Base-by-base conservation (phyloP, 306 rosid species). In the Lotus japonicus region DNA sequence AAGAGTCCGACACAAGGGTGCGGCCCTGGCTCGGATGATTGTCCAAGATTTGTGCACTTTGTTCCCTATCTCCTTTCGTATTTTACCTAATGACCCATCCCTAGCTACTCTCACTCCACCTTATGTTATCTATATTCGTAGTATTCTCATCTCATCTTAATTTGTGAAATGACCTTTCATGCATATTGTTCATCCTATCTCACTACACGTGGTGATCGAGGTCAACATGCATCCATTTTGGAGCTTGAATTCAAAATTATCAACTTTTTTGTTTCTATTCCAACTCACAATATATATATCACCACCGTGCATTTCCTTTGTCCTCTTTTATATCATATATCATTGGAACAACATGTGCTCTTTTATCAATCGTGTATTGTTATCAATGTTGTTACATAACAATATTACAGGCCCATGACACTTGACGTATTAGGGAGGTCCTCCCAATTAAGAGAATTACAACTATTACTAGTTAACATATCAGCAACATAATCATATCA, bases 1-100 rank as follows among this genome's bases (percentile, higher is more conserved):
- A 19, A 58, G 85, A 60, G 71, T 48, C 89, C 92, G 92, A 89
- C 96, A 85, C 11, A 21, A 33, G 75, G 84, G 81, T 78, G 83
- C 70, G 82, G 84, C 55, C 75, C 51, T 68, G 81, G 75, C 74
- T 84, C 26, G 46, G 68, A 77, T 75, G 64, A 84, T 78, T 86
- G 86, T 75, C 84, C 84, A 45, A 77, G 19, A 17, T 45, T 75
- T 77, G 52, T 74, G 85, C 86, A 71, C 54, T 11, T 2, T 85
- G 89, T 84, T 80, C 68, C 85, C 69, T 68, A n/a, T n/a, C 68
- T 13, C 14, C 36, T 21, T 26, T 52, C 48, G 1, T 17, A 23
- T 31, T 31, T 31, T 45, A 49, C 73, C 71, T 23, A 44, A 68
- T 76, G 58, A 48, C 78, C 66, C 80, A 81, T 77, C 56, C 69